Conservation (phyloP, 441 rosid species). For the Mallotus japonicus region DNA sequence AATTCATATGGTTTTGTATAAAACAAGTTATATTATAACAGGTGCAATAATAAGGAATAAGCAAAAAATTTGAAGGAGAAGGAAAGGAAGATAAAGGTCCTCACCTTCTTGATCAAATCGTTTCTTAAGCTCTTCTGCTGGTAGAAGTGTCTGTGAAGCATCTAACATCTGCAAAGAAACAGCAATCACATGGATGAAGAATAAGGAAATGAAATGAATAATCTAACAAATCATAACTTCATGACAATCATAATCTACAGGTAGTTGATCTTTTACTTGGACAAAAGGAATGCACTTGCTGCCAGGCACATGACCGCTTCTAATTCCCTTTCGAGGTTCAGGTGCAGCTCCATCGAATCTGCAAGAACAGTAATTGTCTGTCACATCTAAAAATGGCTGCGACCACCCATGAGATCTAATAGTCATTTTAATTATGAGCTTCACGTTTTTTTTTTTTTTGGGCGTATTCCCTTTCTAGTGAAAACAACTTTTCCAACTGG, state of each 20-base stretch:
- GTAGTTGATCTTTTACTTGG: constrained; percentile 39
- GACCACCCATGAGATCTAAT: constrained; percentile 1
- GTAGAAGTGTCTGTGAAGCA: constrained; percentile 70
- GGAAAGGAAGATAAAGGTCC: constrained; percentile 15
- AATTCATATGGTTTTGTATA: background rate
- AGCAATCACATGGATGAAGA: constrained; percentile 6
- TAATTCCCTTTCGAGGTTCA: constrained; percentile 87
- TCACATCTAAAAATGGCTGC: constrained; percentile 8
- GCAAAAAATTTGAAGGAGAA: background rate
- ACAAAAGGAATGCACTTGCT: constrained; percentile 88
- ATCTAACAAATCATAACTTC: background rate
- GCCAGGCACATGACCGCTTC: constrained; percentile 90
- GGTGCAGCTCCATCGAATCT: constrained; percentile 84
- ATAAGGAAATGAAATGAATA: background rate
- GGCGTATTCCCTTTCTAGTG: background rate
- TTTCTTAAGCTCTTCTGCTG: constrained; percentile 71
- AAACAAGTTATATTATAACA: background rate
- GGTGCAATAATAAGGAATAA: background rate
- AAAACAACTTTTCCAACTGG: background rate
- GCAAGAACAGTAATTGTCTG: constrained; percentile 24
- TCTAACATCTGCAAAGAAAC: constrained; percentile 62
- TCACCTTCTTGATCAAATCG: constrained; percentile 74
- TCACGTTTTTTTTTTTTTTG: background rate
- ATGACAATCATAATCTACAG: background rate
- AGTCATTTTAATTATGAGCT: background rate